These are phyloP conservation scores for Kwoniella shandongensis DNA, from an alignment of 768 basidiomycete genomes.

Conservation along the genomic window DNA sequence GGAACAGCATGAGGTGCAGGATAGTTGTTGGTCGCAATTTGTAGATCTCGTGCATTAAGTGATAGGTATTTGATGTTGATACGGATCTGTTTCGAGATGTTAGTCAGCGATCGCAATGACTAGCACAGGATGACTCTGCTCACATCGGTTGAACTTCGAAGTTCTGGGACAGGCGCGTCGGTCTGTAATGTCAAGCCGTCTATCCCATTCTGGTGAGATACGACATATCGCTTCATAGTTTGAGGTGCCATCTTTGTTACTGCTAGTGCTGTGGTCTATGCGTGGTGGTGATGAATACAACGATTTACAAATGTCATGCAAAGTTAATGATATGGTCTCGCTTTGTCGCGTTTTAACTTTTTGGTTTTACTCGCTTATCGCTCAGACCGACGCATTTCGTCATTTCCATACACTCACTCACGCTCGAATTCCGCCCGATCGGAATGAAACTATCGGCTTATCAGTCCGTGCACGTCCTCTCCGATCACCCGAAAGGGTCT, in stretches of 20 bases:
- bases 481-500: too few relatives aligned
- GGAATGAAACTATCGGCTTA: too few relatives aligned
- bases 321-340: too few relatives aligned
- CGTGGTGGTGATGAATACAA: too few relatives aligned
- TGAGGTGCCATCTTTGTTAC: neutral
- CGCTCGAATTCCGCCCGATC: too few relatives aligned
- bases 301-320: too few relatives aligned
- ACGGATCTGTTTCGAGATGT: conserved; percentile 32
- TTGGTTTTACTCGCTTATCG: too few relatives aligned
- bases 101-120: neutral
- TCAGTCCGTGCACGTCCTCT: too few relatives aligned
- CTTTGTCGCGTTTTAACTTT: too few relatives aligned
- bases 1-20: conserved; percentile 46
- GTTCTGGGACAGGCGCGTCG: conserved; percentile 28
- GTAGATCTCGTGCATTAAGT: conserved; percentile 49
- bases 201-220: conserved; percentile 30
- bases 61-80: conserved; percentile 49
- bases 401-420: too few relatives aligned
- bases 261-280: too few relatives aligned
- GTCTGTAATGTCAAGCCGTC: conserved; percentile 31
- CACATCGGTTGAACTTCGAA: conserved; percentile 28
- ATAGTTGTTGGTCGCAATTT: conserved; percentile 46
- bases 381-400: too few relatives aligned
- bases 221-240: conserved; percentile 34
- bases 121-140: conserved; percentile 1